These are phyloP conservation scores for Apodospora peruviana DNA, from an alignment of 495 filamentous ascomycete genomes.

Conservation along the genomic window DNA sequence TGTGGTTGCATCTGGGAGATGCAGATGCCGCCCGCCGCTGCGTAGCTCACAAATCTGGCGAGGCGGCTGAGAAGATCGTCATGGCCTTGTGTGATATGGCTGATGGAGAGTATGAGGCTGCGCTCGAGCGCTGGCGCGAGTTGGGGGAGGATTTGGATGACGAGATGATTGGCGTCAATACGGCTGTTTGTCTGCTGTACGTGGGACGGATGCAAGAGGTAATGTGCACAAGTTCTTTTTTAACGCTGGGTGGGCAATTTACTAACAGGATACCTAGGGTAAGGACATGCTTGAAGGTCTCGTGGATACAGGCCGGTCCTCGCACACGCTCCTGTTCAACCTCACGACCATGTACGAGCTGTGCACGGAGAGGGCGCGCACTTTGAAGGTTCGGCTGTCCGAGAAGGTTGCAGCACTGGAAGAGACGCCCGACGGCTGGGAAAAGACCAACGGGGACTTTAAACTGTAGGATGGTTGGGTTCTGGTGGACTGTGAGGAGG, in stretches of 20 bases:
- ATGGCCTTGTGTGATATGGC: slow-evolving; percentile 67
- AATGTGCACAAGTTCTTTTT: slow-evolving; percentile 17
- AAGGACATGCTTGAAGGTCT: slow-evolving; percentile 58
- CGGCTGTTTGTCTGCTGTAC: slow-evolving; percentile 79
- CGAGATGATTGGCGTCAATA: slow-evolving; percentile 68
- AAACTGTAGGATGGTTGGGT: slow-evolving; percentile 44
- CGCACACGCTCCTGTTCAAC: slow-evolving; percentile 79
- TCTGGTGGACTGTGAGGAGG: background rate
- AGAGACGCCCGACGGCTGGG: slow-evolving; percentile 49
- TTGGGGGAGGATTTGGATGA: slow-evolving; percentile 41
- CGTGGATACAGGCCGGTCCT: slow-evolving; percentile 54
- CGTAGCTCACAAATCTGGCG: slow-evolving; percentile 25
- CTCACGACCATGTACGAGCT: slow-evolving; percentile 88
- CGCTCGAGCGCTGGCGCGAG: slow-evolving; percentile 57
- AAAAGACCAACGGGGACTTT: slow-evolving; percentile 69
- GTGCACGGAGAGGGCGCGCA: slow-evolving; percentile 67
- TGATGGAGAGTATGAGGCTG: slow-evolving; percentile 64
- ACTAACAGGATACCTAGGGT: slow-evolving; percentile 35
- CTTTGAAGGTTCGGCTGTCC: slow-evolving; percentile 62
- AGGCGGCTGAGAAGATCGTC: slow-evolving; percentile 37
- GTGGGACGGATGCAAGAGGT: slow-evolving; percentile 71
- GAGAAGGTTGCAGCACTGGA: slow-evolving; percentile 57
- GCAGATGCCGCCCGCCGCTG: slow-evolving; percentile 56
- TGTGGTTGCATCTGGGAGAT: slow-evolving; percentile 74
- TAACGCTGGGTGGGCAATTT: background rate